These are phyloP conservation scores for Pseudozyma tsukubaensis DNA, from an alignment of 1,284 basidiomycete genomes.

Conservation along the genomic window DNA sequence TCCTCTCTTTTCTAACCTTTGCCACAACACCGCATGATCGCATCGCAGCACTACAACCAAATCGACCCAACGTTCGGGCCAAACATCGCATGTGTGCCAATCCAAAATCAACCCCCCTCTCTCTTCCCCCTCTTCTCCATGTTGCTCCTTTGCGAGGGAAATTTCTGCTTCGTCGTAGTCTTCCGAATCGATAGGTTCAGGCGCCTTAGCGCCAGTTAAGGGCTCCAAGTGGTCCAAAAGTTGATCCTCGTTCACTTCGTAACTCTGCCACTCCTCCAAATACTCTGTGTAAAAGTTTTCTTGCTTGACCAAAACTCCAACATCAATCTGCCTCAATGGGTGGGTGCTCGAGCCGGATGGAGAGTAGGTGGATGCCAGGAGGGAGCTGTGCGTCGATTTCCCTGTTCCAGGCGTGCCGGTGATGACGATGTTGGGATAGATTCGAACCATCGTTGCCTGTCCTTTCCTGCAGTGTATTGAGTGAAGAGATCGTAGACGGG, in stretches of 20 bases:
- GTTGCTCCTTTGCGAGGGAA: conserved; percentile 25
- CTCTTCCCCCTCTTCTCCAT: conserved; percentile 45
- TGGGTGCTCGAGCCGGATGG: conserved; percentile 18
- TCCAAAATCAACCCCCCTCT: conserved; percentile 84
- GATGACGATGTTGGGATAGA: conserved; percentile 84
- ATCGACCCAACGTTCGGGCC: conserved; percentile 96
- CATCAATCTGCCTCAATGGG: conserved; percentile 78
- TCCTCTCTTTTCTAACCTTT: conserved; percentile 86
- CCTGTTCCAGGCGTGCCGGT: conserved; percentile 87
- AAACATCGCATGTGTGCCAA: conserved; percentile 95
- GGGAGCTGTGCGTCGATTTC: conserved; percentile 86
- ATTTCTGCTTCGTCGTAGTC: conserved; percentile 26
- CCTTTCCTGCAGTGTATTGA: background rate
- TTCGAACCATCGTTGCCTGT: conserved; percentile 28
- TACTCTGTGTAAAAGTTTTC: conserved; percentile 84
- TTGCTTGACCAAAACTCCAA: conserved; percentile 89
- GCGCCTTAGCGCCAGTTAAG: conserved; percentile 53
- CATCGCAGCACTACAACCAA: conserved; percentile 94
- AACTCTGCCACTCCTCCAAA: conserved; percentile 93
- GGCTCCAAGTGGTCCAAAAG: conserved; percentile 64
- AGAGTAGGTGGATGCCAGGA: conserved; percentile 50
- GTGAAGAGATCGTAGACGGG: background rate
- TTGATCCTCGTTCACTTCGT: conserved; percentile 89
- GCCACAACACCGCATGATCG: conserved; percentile 89
- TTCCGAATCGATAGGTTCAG: conserved; percentile 54